Conservation (phyloP, 331 rosid species). For the Cydonia oblonga region DNA sequence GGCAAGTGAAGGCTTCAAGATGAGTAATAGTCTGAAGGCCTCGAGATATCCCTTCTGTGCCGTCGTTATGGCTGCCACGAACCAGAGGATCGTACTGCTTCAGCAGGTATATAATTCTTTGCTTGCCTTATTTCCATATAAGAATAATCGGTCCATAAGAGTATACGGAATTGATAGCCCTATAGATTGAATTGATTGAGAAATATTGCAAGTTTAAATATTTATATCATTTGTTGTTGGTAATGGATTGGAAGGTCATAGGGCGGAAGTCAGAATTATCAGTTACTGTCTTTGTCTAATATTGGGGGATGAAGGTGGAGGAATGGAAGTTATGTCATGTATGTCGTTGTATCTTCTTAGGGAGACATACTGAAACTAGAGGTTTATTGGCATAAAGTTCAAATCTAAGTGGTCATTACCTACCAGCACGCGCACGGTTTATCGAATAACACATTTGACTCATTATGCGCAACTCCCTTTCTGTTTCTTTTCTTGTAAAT, state of each 20-base stretch:
- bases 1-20: conserved; percentile 91
- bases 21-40: conserved; percentile 94
- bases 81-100: conserved; percentile 87
- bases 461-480: neutral
- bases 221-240: neutral
- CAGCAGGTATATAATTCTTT: conserved; percentile 52
- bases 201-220: neutral
- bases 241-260: neutral
- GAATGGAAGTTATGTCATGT: neutral
- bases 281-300: neutral
- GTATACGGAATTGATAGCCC: neutral
- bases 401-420: neutral
- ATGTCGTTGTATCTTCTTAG: neutral
- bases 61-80: conserved; percentile 81
- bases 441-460: neutral
- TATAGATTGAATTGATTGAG: neutral
- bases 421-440: neutral
- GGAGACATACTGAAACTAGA: neutral
- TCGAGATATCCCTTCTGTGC: conserved; percentile 92
- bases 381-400: neutral
- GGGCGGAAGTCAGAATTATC: neutral
- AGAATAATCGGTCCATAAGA: neutral
- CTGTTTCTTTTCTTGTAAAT: neutral
- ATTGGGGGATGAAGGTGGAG: neutral
- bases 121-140: neutral